Base-by-base conservation (phyloP, 805 yeast species). In the Saccharomycopsis fibuligera region DNA sequence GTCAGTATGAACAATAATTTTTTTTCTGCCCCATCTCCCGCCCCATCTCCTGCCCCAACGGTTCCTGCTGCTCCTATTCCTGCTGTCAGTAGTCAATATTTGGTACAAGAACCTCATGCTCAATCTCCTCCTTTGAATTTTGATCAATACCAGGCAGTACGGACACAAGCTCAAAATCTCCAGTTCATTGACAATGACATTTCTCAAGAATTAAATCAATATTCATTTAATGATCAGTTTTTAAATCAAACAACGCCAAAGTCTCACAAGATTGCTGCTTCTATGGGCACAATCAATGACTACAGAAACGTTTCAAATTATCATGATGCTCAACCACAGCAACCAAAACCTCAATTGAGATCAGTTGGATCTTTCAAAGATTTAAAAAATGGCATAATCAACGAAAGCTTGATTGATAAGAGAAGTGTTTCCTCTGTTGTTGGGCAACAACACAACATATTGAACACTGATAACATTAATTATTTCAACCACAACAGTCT, bases 281-380 rank as follows among this genome's bases (percentile, higher is more conserved):
- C 42, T 19, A n/a, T 44, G 14, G 42, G 42, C 22, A 21, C 48
- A 12, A 25, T 39, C 27, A 45, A 37, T 22, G 49, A 31, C 27
- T 35, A 22, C 29, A 16, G 45, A 10, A 21, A n/a, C 31, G 9
- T 12, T n/a, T 35, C 16, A 6, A 9, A 3, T 19, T 12, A 23
- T 14, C 10, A 25, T 9, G 41, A 5, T 16, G 17, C 14, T 21
- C 23, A 37, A 5, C 39, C 17, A 14, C 33, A 21, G 6, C 23
- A 37, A 5, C 39, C 17, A 14, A 21, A 21, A 17, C 49, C 49
- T 9, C 39, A 24, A 17, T 29, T 49, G 17, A 30, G 53, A 4
- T 23, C 43, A 10, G 53, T 49, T 17, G 45, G 41, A 19, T 45
- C 53, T 16, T 49, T 38, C 47, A 49, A 45, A 33, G 53, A 49